Evolutionary conservation across 2,329 filamentous ascomycete genomes (phyloP).

Genomic region (Aquanectria penicillioides): DNA sequence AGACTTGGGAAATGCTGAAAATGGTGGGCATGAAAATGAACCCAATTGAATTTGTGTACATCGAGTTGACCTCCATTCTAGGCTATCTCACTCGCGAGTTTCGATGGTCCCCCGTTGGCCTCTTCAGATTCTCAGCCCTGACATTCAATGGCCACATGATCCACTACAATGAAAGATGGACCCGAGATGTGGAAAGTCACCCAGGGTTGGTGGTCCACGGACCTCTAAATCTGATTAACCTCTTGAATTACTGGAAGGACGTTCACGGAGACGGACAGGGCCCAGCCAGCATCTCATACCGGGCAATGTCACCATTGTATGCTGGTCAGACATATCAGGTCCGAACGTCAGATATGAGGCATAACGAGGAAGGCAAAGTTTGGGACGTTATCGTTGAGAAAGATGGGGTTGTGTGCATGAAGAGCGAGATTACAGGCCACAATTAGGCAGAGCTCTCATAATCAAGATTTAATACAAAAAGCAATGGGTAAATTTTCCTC

Average conservation of each 20-base stretch:
- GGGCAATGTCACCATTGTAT: slow-evolving; percentile 76
- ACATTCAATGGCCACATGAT: slow-evolving; percentile 90
- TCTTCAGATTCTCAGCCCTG: slow-evolving; percentile 86
- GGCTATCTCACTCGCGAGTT: slow-evolving; percentile 44
- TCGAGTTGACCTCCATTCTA: slow-evolving; percentile 6
- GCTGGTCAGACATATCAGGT: slow-evolving; percentile 72
- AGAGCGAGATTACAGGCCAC: slow-evolving; percentile 41
- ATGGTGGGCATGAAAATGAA: neutral
- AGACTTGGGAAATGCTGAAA: slow-evolving; percentile 33
- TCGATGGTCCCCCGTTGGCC: slow-evolving; percentile 57
- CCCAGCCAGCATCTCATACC: slow-evolving; percentile 65
- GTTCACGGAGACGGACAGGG: slow-evolving; percentile 47
- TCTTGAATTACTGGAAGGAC: slow-evolving; percentile 75
- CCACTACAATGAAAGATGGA: slow-evolving; percentile 79
- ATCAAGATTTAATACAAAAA: too few relatives aligned
- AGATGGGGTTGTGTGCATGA: slow-evolving; percentile 49
- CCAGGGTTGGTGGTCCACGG: slow-evolving; percentile 81
- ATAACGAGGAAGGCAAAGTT: slow-evolving; percentile 43
- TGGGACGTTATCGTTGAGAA: slow-evolving; percentile 62
- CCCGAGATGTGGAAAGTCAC: slow-evolving; percentile 73
- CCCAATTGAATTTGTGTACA: neutral
- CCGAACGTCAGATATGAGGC: slow-evolving; percentile 59
- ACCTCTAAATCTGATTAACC: slow-evolving; percentile 77
- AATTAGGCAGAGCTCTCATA: too few relatives aligned
- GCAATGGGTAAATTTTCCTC: too few relatives aligned